Base-by-base conservation (phyloP, 2,329 filamentous ascomycete species). In the Dactylellina cionopaga region DNA sequence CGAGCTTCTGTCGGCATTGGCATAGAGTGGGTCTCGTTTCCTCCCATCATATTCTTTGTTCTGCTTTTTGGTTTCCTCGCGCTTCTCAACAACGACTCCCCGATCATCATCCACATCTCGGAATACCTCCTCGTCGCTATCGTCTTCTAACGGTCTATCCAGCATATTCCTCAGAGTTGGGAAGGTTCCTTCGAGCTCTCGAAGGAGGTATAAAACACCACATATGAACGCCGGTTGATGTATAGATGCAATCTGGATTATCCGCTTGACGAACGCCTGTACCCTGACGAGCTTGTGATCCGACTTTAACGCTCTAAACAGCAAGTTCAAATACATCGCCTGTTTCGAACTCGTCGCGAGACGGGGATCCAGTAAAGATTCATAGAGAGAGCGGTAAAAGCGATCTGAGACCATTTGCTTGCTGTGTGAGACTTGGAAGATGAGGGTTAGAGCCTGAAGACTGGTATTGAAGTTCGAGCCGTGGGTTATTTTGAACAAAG, bases 401-500 rank as follows among this genome's bases (percentile, higher is more conserved):
- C 95, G 87, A 78, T 99, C 95, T 10, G 90, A 89, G 3, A 90
- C 89, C 59, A 94, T 84, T 77, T 93, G 90, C 79, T 95, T 92
- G 2, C 89, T 87, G 1, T 88, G 84, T 0, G 92, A 91, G 25
- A 99, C 86, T 80, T 98, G 95, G 79, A 98, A 95, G 75, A 99
- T 96, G 49, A 99, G 84, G 82, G 96, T 90, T 75, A 99, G 86
- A 31, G 95, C 94, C 81, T 99, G 95, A 35, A 99, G 92, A 79
- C 92, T 95, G 0, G 95, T 99, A 82, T 98, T 99, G 85, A 99
- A 98, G 81, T 99, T 99, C 64, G 94, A 92, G 0, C 94, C 98
- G 81, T 99, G 95, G 0, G 95, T 96, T 77, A 99, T 95, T 77
- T 88, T 89, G 85, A 97, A 99, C 24, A 99, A 85, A 2, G 94